Percentiles rank a stretch among this genome's conserved stretches.
Conservation (phyloP, 192 early-diverging fungal species). For the Coemansia sp. region DNA sequence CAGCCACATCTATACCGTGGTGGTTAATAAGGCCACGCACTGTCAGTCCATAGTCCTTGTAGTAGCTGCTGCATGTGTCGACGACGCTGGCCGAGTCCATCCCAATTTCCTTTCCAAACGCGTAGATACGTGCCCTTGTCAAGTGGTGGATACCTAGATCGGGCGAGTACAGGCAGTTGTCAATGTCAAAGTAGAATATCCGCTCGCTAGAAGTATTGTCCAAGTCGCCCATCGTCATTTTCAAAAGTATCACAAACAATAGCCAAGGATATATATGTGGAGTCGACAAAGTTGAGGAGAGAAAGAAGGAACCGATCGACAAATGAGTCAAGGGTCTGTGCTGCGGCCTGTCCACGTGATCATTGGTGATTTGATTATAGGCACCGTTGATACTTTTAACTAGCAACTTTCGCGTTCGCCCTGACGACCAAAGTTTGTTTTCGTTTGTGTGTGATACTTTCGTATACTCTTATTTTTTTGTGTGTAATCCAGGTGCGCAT, state of each 20-base stretch:
- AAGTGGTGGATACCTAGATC: conserved; percentile 55
- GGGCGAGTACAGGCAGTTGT: conserved; percentile 75
- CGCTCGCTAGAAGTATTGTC: conserved; percentile 3
- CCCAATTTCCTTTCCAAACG: conserved; percentile 62
- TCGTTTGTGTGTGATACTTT: conserved; percentile 3
- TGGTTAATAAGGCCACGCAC: conserved; percentile 71
- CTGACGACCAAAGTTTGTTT: background rate
- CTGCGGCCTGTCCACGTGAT: background rate
- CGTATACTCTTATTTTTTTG: background rate
- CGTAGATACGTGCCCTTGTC: conserved; percentile 67
- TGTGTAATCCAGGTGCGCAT: background rate
- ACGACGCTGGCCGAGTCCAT: conserved; percentile 59
- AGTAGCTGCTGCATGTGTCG: conserved; percentile 61
- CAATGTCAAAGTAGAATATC: conserved; percentile 81
- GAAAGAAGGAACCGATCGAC: background rate
- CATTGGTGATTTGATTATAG: background rate
- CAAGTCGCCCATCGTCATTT: conserved; percentile 12
- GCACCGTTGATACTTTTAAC: background rate
- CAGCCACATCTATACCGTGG: conserved; percentile 67
- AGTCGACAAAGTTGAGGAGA: background rate
- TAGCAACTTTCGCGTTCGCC: background rate
- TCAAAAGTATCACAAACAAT: background rate
- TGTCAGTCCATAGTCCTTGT: conserved; percentile 71
- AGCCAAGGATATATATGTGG: background rate
- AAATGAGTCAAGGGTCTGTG: background rate